Base-by-base conservation (phyloP, 148 eudicot species). In the Spergularia marina region DNA sequence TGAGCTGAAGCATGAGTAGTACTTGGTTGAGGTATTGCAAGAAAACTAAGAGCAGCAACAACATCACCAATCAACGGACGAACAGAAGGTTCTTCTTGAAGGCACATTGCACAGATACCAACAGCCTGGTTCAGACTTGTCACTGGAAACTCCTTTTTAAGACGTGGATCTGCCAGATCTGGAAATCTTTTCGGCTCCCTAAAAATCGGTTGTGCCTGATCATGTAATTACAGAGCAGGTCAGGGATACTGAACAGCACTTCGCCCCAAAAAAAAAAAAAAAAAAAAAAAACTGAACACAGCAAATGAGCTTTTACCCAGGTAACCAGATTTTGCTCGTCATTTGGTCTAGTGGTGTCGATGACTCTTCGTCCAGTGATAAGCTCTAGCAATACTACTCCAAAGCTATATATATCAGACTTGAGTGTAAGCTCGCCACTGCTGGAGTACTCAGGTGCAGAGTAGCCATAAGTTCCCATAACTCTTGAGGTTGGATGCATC, bases 21-120 rank as follows among this genome's bases (percentile, higher is more conserved):
- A 61, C 44, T 70, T 53, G 80, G 81, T 55, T 75, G 82, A 72
- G 82, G 86, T 47, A 80, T 30, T 1, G 84, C 70, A 6, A 93
- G 89, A 82, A 83, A 85, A 82, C 83, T 85, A 30, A 93, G 91
- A 52, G 91, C 89, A 0, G 89, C 85, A 20, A 87, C 86, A 21
- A 89, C 87, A 64, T 93, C 97, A 40, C 83, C 74, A 47, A 93
- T 88, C 61, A 87, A 77, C 15, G 98, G 98, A 4, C 98, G 92
- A 41, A 85, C 90, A 7, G 83, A 25, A 16, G 91, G 84, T 75
- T 91, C 94, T 39, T 93, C 94, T 68, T 93, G 91, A 13, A 93
- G 89, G 75, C 98, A 91, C 94, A 89, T 93, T 16, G 92, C 93
- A 17, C 91, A 93, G 3, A 91, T 86, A 53, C 92, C 98, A 16